These are phyloP conservation scores for Fagopyrum homotropicum DNA, from an alignment of 148 eudicot species.

Conservation along the genomic window DNA sequence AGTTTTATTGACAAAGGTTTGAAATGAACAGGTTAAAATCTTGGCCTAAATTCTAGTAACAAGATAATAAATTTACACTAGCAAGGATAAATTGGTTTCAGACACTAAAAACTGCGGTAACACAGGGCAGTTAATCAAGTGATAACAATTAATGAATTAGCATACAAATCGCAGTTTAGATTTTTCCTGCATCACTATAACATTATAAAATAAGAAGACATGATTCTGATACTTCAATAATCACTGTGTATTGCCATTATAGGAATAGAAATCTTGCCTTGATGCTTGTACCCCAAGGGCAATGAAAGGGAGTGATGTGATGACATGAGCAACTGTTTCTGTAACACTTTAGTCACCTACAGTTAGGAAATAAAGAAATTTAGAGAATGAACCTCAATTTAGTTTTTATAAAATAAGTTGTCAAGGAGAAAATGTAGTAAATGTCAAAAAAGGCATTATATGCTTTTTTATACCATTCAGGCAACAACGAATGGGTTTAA, in stretches of 20 bases:
- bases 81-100: too few relatives aligned
- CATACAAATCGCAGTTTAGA: constrained; percentile 69
- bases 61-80: too few relatives aligned
- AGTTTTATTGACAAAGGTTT: too few relatives aligned
- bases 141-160: constrained; percentile 91
- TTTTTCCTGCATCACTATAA: constrained; percentile 59
- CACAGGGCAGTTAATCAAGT: too few relatives aligned
- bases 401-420: neutral
- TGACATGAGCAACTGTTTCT: constrained; percentile 77
- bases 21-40: too few relatives aligned
- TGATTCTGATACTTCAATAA: neutral
- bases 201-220: constrained; percentile 17
- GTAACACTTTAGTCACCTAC: constrained; percentile 64
- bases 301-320: constrained; percentile 93
- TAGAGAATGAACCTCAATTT: neutral
- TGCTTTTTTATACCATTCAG: constrained; percentile 37
- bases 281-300: constrained; percentile 85
- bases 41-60: too few relatives aligned
- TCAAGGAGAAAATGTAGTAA: neutral
- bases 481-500: constrained; percentile 69
- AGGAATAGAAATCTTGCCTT: constrained; percentile 37
- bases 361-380: constrained; percentile 3
- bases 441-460: neutral
- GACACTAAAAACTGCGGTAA: too few relatives aligned
- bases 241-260: neutral